Evolutionary conservation across 2,329 filamentous ascomycete genomes (phyloP).

Genomic region (Arthroderma uncinatum): DNA sequence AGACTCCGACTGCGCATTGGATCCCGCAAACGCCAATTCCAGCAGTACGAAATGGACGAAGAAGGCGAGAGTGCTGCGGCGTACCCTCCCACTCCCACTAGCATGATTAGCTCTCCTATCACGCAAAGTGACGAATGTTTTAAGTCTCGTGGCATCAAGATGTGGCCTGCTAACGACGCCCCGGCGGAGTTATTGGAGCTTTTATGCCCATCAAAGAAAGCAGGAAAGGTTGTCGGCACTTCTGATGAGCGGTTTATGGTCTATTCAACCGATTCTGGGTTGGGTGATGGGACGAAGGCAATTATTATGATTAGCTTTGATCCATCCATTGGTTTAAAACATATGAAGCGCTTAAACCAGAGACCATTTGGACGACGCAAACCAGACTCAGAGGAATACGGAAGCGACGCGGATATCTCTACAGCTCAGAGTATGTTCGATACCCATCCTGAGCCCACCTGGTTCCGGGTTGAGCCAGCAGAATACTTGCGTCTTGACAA

Average conservation of each 20-base stretch:
- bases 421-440: slow-evolving; percentile 4
- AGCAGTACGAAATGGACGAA: slow-evolving; percentile 26
- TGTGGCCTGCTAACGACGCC: slow-evolving; percentile 35
- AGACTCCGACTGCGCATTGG: slow-evolving; percentile 33
- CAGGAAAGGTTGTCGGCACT: slow-evolving; percentile 16
- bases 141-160: slow-evolving; percentile 26
- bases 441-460: slow-evolving; percentile 7
- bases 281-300: slow-evolving; percentile 8
- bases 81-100: slow-evolving; percentile 21
- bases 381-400: not conserved
- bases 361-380: not conserved
- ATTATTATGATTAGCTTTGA: slow-evolving; percentile 16
- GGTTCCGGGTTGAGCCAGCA: slow-evolving; percentile 13
- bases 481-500: slow-evolving; percentile 12
- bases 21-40: slow-evolving; percentile 33
- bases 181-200: slow-evolving; percentile 29
- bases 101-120: slow-evolving; percentile 20
- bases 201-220: slow-evolving; percentile 29
- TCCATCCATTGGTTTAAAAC: slow-evolving; percentile 12
- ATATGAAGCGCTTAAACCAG: slow-evolving; percentile 9
- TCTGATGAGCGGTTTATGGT: slow-evolving; percentile 15
- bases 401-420: not conserved
- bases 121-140: slow-evolving; percentile 31
- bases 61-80: slow-evolving; percentile 20
- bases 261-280: slow-evolving; percentile 12